Evolutionary conservation across 2,329 filamentous ascomycete genomes (phyloP).

Genomic region (Colletotrichum kahawae): DNA sequence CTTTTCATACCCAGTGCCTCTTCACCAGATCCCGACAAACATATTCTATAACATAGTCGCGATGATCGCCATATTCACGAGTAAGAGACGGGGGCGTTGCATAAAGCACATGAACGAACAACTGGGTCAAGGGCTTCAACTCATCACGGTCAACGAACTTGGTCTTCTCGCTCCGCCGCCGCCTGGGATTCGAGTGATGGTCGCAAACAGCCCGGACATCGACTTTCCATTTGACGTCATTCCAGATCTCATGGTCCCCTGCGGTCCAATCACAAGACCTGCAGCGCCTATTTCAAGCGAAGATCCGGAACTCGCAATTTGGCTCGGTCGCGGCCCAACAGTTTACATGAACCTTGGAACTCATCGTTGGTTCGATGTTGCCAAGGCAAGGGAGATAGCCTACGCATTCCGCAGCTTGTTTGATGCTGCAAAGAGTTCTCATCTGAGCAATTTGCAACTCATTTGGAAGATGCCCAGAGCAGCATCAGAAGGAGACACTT

Average conservation of each 20-base stretch:
- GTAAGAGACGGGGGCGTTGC: not conserved
- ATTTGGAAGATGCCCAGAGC: not conserved
- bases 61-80: not conserved
- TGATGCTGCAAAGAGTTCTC: not conserved
- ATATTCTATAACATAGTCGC: not conserved
- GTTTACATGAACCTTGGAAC: constrained; percentile 54
- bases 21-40: not conserved
- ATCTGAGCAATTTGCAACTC: not conserved
- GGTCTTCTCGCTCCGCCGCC: not conserved
- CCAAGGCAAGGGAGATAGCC: constrained; percentile 38
- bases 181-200: not conserved
- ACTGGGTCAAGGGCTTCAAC: not conserved
- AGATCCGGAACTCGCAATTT: constrained; percentile 46
- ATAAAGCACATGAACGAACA: not conserved
- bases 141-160: not conserved
- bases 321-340: constrained; percentile 46
- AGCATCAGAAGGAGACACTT: not conserved
- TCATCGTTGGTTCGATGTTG: constrained; percentile 34
- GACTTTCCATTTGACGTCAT: not conserved
- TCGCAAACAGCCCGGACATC: not conserved
- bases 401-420: constrained; percentile 40
- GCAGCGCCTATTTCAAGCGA: constrained; percentile 37
- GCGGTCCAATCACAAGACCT: constrained; percentile 52
- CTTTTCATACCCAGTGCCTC: not conserved
- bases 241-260: not conserved